Base-by-base conservation (phyloP, 1,284 basidiomycete genomes). In the Pseudozyma hubeiensis region DNA sequence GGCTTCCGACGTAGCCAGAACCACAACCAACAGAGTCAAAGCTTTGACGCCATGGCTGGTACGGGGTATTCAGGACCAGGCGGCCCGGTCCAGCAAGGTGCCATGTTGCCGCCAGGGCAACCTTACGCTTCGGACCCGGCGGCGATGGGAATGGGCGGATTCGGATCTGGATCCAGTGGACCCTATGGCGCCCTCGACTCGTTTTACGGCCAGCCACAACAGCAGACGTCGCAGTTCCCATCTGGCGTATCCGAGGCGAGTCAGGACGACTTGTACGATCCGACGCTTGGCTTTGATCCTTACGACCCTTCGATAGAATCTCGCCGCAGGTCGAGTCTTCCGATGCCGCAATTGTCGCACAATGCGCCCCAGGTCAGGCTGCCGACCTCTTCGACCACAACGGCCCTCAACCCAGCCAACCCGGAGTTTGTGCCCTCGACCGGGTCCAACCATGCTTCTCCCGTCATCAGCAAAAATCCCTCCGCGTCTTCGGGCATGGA, bases 351-450 rank as follows among this genome's bases (percentile, higher is more conserved):
- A 39, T 16, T 60, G 5, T 49, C 62, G 29, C 57, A 59, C 49
- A 45, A 46, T 10, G 53, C 48, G 14, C 57, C 61, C 16, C 53
- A 51, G 24, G 29, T 61, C 34, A 44, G 48, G 34, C 24, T 66
- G 53, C 52, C 64, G 7, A 16, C 64, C 8, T 57, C 56, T 17
- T 47, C 56, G 2, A 60, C 59, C 0, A 43, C 51, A 17, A 68
- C 67, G 9, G 53, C 55, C 6, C 68, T 78, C 46, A 78, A 78
- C 49, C 75, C 75, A 13, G 65, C 74, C 34, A 78, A 78, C 49
- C 75, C 72, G 5, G 75, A 78, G 39, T 78, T 78, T 35, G 63
- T 78, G 7, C 75, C 75, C 5, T 69, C 70, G n/a, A 65, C 62
- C 0, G 69, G 70, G 5, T 77, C 75, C 13, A 75, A 64, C 5